A percentile compares a stretch with the other conserved stretches of the same genome.
These are phyloP conservation scores for Exidia glandulosa DNA, from an alignment of 768 basidiomycete genomes.

Conservation along the genomic window DNA sequence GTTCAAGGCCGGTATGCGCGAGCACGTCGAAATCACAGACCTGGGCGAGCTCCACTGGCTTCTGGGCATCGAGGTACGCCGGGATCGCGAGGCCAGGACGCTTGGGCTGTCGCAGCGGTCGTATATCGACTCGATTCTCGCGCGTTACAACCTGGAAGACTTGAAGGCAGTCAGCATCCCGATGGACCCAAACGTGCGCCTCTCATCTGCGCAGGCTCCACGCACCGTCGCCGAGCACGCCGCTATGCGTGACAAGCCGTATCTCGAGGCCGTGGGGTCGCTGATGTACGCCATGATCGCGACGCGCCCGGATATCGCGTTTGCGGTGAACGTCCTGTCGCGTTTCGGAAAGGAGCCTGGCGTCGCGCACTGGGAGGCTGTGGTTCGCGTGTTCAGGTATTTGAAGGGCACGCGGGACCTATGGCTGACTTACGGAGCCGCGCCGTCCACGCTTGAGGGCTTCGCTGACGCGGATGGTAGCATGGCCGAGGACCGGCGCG, in stretches of 20 bases:
- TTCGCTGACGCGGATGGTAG: no score
- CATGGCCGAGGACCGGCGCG: no score
- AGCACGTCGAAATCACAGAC: constrained; percentile 3
- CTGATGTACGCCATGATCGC: constrained; percentile 19
- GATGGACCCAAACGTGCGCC: constrained; percentile 19
- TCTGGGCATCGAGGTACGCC: constrained; percentile 19
- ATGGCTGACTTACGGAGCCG: no score
- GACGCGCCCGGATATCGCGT: constrained; percentile 21
- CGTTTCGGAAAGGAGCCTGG: constrained; percentile 15
- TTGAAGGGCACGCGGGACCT: no score
- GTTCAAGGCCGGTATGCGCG: neutral
- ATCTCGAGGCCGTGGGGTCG: constrained; percentile 17
- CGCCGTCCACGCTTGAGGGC: no score
- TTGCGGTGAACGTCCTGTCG: constrained; percentile 13
- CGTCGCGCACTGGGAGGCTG: constrained; percentile 3
- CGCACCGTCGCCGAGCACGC: neutral
- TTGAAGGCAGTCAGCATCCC: constrained; percentile 17
- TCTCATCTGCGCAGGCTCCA: neutral
- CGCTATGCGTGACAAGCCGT: constrained; percentile 2
- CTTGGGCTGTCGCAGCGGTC: constrained; percentile 13
- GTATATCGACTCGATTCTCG: constrained; percentile 23
- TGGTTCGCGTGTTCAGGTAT: constrained; percentile 10
- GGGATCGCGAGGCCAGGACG: constrained; percentile 9
- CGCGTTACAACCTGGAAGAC: constrained; percentile 17
- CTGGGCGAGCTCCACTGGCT: constrained; percentile 10